Percentiles rank a stretch among this genome's conserved stretches.
Evolutionary conservation across 371 early-diverging fungal genomes (phyloP).

Genomic region (Saksenaea oblongispora): DNA sequence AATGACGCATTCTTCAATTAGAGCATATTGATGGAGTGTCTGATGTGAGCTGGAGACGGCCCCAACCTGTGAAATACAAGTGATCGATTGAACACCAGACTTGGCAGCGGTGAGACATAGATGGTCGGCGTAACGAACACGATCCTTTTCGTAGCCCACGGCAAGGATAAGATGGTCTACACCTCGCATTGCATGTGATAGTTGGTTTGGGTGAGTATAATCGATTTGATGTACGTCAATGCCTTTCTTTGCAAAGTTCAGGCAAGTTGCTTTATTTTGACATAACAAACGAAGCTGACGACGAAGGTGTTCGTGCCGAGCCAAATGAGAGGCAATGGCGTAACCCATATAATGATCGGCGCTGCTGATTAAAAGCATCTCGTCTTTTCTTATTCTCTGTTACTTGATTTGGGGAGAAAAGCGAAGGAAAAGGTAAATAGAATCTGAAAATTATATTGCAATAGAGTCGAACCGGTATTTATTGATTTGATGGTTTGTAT

Average conservation of each 20-base stretch:
- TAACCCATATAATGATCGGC: conserved; percentile 49
- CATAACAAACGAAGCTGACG: conserved; percentile 32
- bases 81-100: conserved; percentile 40
- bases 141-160: conserved; percentile 33
- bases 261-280: conserved; percentile 25
- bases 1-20: conserved; percentile 42
- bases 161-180: conserved; percentile 38
- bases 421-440: conserved; percentile 7
- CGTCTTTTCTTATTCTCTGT: neutral
- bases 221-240: conserved; percentile 40
- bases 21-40: conserved; percentile 31
- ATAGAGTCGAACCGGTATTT: neutral
- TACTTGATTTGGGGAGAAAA: neutral
- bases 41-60: conserved; percentile 29
- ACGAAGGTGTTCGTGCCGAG: conserved; percentile 25
- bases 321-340: conserved; percentile 39
- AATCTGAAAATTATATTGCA: conserved; percentile 2
- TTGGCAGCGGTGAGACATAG: conserved; percentile 32
- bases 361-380: conserved; percentile 42
- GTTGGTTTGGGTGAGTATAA: conserved; percentile 35
- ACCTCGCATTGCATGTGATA: conserved; percentile 39
- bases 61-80: conserved; percentile 46
- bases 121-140: conserved; percentile 27
- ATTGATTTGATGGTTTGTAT: conserved; percentile 1
- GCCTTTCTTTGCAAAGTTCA: conserved; percentile 28